These are phyloP conservation scores for Chlorella sp. DNA, from an alignment of 139 green algal genomes.

Conservation along the genomic window DNA sequence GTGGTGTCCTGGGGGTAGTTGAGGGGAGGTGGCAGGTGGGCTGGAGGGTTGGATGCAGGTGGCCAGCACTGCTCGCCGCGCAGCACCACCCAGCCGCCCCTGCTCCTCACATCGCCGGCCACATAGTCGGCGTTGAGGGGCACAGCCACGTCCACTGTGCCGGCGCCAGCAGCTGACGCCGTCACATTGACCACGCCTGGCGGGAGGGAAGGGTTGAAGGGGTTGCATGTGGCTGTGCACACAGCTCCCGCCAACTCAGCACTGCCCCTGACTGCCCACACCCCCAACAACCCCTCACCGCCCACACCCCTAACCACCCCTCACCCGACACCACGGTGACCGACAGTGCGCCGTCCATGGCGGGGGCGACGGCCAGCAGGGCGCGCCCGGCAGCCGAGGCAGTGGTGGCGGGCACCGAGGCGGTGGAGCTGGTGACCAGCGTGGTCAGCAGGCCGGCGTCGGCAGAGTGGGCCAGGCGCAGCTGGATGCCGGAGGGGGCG, in stretches of 20 bases:
- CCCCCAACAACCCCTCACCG: not conserved
- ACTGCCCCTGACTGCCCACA: not conserved
- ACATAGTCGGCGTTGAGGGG: slow-evolving; percentile 8
- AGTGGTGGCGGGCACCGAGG: not conserved
- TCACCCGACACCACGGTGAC: slow-evolving; percentile 1
- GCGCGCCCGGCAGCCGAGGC: not conserved
- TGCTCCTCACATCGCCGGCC: not conserved
- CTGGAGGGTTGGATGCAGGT: not conserved
- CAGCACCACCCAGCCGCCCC: not conserved
- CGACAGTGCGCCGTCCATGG: not conserved
- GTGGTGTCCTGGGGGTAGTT: not conserved
- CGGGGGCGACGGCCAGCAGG: not conserved
- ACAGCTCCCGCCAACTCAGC: too few relatives aligned
- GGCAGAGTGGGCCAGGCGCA: not conserved
- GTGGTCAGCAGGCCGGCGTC: slow-evolving; percentile 6
- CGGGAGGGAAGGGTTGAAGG: not conserved
- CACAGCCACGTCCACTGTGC: not conserved
- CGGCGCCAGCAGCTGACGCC: not conserved
- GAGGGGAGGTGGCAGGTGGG: not conserved
- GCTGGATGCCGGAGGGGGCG: not conserved
- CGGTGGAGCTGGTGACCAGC: not conserved
- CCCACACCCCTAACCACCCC: too few relatives aligned
- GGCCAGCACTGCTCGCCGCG: not conserved
- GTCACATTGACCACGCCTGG: slow-evolving; percentile 20
- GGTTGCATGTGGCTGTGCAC: not conserved